Base-by-base conservation (phyloP, 1,284 basidiomycete genomes). In the Heliocybe sulcata region DNA sequence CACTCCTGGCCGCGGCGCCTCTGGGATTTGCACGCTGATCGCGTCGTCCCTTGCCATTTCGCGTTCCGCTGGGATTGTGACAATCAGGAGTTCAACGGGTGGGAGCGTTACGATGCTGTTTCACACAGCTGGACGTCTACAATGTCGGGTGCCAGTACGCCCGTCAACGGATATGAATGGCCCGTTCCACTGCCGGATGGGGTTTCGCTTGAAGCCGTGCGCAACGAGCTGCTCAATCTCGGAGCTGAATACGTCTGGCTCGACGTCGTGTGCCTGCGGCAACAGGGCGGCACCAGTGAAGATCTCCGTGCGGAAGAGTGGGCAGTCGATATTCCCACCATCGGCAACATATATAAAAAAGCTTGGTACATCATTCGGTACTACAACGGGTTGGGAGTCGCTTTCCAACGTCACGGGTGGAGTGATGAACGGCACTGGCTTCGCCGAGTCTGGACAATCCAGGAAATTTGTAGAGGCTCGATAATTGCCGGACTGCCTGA, bases 261-360 rank as follows among this genome's bases (percentile, higher is more conserved):
- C 14, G 55, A 56, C 19, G 53, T 54, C 8, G 26, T 56, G 3
- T 56, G 55, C 35, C 42, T 56, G 45, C 8, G 55, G 4, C 55
- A 56, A 27, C 23, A 22, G 19, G 47, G 35, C 14, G 33, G 31
- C 20, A 9, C 31, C 2, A 14, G 33, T 6, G 52, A 56, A 31
- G 53, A 6, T 25, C 52, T 45, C 31, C 52, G 52, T 8, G 23
- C 16, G 16, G 33, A 57, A 29, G 55, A 56, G 22, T 57, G 56
- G 56, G 35, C 26, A 29, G 16, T 57, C 10, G 56, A 57, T 48
- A 53, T 57, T 14, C 56, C 56, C 2, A 54, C 54, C 22, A 57
- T 57, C 38, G 56, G 56, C 12, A 19, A 22, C 25, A 25, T 45
- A 4, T 45, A 45, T 16, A 4, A 45, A 10, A 25, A 6, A 10